phyloP scores from a whole-genome alignment of 2,329 filamentous ascomycete species.

The Claviceps arundinis region DNA sequence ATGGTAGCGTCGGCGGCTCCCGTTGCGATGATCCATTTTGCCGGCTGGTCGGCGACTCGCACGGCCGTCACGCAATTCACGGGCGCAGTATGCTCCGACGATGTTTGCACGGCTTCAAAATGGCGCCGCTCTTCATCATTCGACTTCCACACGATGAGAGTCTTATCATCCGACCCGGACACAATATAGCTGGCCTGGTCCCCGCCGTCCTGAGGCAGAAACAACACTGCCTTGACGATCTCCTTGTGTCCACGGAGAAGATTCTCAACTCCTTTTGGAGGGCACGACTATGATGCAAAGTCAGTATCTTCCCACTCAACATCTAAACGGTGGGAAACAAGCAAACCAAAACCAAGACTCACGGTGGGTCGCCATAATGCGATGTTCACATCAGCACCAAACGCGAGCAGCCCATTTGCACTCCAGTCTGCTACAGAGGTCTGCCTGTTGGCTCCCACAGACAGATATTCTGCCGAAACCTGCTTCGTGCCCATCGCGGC shows the following conservation, averaged over 20 bases:
- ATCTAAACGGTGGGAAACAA: neutral
- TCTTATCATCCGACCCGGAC: conserved; percentile 71
- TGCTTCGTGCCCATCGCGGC: conserved; percentile 16
- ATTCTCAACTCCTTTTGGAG: conserved; percentile 43
- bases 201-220: conserved; percentile 42
- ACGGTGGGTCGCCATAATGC: conserved; percentile 77
- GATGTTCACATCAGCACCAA: conserved; percentile 78
- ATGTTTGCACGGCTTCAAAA: conserved; percentile 35
- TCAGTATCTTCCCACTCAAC: neutral
- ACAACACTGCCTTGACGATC: conserved; percentile 71
- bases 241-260: conserved; percentile 67
- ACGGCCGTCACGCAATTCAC: conserved; percentile 54
- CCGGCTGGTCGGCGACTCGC: conserved; percentile 13
- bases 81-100: conserved; percentile 54
- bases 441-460: conserved; percentile 80
- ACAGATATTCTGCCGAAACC: conserved; percentile 41
- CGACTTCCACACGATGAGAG: conserved; percentile 57
- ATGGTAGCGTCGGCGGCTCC: conserved; percentile 69
- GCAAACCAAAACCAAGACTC: conserved; percentile 20
- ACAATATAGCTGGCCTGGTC: conserved; percentile 46
- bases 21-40: conserved; percentile 49
- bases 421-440: conserved; percentile 87
- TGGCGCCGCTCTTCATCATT: conserved; percentile 10
- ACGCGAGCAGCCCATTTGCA: conserved; percentile 59
- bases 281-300: conserved; percentile 17